Evolutionary conservation across 2,329 filamentous ascomycete genomes (phyloP).

Genomic region (Epichloe bromicola): DNA sequence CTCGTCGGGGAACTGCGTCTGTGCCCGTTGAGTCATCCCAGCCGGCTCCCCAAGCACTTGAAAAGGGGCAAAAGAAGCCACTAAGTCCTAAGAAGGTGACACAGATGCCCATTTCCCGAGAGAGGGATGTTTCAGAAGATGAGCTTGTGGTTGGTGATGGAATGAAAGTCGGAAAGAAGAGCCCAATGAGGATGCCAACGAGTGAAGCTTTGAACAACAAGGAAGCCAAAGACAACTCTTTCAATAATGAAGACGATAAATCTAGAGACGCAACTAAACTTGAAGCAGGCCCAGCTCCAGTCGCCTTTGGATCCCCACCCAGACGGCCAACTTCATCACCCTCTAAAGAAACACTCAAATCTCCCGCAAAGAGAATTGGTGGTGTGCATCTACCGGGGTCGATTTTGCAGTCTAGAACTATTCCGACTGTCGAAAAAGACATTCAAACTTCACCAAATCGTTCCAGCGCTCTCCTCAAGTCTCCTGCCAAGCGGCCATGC

Average conservation of each 20-base stretch:
- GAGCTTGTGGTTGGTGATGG: conserved; percentile 41
- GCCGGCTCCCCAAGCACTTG: neutral
- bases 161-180: neutral
- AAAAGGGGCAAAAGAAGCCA: conserved; percentile 29
- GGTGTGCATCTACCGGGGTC: conserved; percentile 19
- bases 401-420: conserved; percentile 14
- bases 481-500: conserved; percentile 37
- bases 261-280: conserved; percentile 3
- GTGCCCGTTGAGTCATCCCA: conserved; percentile 20
- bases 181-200: conserved; percentile 9
- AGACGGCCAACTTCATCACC: conserved; percentile 39
- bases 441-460: conserved; percentile 23
- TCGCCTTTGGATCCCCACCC: conserved; percentile 38
- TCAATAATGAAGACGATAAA: conserved; percentile 7
- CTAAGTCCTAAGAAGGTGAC: conserved; percentile 54
- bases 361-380: conserved; percentile 36
- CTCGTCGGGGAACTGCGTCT: conserved; percentile 26
- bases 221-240: neutral
- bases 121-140: conserved; percentile 40
- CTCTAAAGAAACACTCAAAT: conserved; percentile 41
- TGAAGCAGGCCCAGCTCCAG: neutral
- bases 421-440: conserved; percentile 5
- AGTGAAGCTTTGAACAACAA: neutral
- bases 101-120: conserved; percentile 36
- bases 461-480: conserved; percentile 27